Evolutionary conservation across 2,329 filamentous ascomycete species (phyloP).

Genomic region (Rutstroemia sp.): DNA sequence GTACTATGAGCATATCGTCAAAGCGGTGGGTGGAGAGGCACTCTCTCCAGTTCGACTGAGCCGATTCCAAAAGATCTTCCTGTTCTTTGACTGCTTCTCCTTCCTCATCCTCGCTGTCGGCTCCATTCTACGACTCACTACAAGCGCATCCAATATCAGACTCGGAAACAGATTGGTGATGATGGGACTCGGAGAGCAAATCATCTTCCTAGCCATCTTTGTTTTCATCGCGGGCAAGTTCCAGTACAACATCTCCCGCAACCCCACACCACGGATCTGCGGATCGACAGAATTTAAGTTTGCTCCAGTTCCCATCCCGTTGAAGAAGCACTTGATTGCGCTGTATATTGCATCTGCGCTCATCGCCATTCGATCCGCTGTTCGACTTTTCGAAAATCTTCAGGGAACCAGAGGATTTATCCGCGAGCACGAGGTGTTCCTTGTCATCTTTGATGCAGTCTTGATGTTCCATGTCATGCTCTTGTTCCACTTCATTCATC

Average conservation of each 20-base stretch:
- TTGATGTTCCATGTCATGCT: constrained; percentile 3
- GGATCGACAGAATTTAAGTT: not conserved
- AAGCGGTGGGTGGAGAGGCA: not conserved
- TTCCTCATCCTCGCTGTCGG: not conserved
- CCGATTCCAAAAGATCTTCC: not conserved
- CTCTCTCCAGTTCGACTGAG: not conserved
- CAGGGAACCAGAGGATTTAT: not conserved
- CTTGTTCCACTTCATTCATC: not conserved
- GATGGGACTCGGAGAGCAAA: constrained; percentile 1
- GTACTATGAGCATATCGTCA: constrained; percentile 3
- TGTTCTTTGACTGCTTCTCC: constrained; percentile 4
- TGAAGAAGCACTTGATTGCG: not conserved
- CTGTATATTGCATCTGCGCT: not conserved
- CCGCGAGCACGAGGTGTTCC: not conserved
- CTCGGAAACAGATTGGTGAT: constrained; percentile 1
- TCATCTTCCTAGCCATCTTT: not conserved
- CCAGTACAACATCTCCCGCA: not conserved
- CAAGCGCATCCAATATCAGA: not conserved
- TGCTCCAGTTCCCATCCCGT: not conserved
- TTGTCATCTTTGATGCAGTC: not conserved
- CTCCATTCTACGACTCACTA: not conserved
- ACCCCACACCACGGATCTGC: not conserved
- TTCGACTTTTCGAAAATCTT: constrained; percentile 2
- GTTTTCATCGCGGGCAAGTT: constrained; percentile 2
- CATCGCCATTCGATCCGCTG: not conserved